These are phyloP conservation scores for Monosporozyma yasuniensis DNA, from an alignment of 805 yeast species.

Conservation along the genomic window DNA sequence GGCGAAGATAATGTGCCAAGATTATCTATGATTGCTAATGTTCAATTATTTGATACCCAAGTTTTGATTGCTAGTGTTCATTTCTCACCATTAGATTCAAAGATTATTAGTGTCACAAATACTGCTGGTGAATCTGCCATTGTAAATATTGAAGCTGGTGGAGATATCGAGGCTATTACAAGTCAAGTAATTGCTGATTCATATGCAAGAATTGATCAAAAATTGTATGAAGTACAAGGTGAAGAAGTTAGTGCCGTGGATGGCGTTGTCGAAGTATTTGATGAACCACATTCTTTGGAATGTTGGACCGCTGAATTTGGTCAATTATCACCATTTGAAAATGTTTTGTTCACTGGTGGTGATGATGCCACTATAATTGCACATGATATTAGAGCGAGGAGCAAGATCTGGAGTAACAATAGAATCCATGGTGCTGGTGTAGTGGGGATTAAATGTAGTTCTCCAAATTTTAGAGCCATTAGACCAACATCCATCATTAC, in stretches of 20 bases:
- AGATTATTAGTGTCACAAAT: slow-evolving; percentile 44
- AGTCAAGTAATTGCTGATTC: slow-evolving; percentile 2
- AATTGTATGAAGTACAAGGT: slow-evolving; percentile 12
- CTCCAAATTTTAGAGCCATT: slow-evolving; percentile 15
- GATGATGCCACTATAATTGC: slow-evolving; percentile 75
- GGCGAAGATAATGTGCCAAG: slow-evolving; percentile 1
- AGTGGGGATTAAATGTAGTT: slow-evolving; percentile 57
- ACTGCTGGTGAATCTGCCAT: slow-evolving; percentile 56
- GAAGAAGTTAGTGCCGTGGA: slow-evolving; percentile 1
- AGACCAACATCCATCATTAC: slow-evolving; percentile 40
- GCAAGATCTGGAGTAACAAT: slow-evolving; percentile 26
- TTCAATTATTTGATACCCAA: slow-evolving; percentile 41
- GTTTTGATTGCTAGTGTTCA: slow-evolving; percentile 56
- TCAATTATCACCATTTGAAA: slow-evolving; percentile 38
- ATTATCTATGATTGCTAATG: slow-evolving; percentile 24
- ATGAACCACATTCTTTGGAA: slow-evolving; percentile 55
- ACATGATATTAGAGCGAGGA: slow-evolving; percentile 49
- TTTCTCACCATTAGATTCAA: slow-evolving; percentile 39
- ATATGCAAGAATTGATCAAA: slow-evolving; percentile 8
- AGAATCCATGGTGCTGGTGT: slow-evolving; percentile 87
- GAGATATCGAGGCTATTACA: not conserved
- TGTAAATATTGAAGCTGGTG: slow-evolving; percentile 11
- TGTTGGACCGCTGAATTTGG: slow-evolving; percentile 86
- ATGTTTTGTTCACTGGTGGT: slow-evolving; percentile 77
- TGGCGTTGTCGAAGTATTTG: not conserved